phyloP scores from a whole-genome alignment of 2,329 filamentous ascomycete genomes.

The Xylaria sp. region DNA sequence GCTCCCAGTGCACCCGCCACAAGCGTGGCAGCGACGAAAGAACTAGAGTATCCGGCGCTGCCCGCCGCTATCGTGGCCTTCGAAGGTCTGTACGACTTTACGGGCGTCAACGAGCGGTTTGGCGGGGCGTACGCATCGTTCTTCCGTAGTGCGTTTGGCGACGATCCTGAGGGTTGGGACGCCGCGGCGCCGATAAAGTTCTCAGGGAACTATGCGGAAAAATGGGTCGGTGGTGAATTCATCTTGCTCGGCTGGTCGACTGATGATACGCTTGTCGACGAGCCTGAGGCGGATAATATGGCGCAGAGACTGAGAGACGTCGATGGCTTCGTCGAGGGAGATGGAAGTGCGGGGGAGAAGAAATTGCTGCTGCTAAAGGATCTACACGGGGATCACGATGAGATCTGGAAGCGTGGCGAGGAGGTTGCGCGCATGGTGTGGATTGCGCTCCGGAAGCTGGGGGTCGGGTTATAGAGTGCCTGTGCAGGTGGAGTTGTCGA shows the following conservation, averaged over 20 bases:
- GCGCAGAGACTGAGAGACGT: conserved; percentile 55
- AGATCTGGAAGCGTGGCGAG: conserved; percentile 68
- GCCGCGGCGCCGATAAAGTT: conserved; percentile 63
- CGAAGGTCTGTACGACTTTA: conserved; percentile 74
- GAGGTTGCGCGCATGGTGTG: conserved; percentile 62
- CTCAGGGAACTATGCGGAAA: conserved; percentile 53
- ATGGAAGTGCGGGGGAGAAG: conserved; percentile 31
- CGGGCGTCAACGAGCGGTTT: conserved; percentile 60
- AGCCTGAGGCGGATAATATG: conserved; percentile 69
- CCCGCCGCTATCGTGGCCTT: conserved; percentile 68
- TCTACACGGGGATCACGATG: conserved; percentile 69
- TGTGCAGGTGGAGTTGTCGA: background rate
- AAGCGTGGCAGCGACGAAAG: conserved; percentile 41
- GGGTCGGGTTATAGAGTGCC: background rate
- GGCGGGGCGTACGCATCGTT: conserved; percentile 65
- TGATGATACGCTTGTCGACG: conserved; percentile 62
- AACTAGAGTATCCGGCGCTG: conserved; percentile 44
- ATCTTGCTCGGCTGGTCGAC: conserved; percentile 57
- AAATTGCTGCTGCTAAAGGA: conserved; percentile 55
- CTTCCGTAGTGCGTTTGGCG: conserved; percentile 69
- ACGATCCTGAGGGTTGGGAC: conserved; percentile 61
- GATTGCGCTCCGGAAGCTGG: conserved; percentile 37
- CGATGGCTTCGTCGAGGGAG: conserved; percentile 45
- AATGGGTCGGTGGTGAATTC: conserved; percentile 48
- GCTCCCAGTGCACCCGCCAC: conserved; percentile 32